Base-by-base conservation (phyloP, 2,329 filamentous ascomycete genomes). In the Cytospora schulzeri region DNA sequence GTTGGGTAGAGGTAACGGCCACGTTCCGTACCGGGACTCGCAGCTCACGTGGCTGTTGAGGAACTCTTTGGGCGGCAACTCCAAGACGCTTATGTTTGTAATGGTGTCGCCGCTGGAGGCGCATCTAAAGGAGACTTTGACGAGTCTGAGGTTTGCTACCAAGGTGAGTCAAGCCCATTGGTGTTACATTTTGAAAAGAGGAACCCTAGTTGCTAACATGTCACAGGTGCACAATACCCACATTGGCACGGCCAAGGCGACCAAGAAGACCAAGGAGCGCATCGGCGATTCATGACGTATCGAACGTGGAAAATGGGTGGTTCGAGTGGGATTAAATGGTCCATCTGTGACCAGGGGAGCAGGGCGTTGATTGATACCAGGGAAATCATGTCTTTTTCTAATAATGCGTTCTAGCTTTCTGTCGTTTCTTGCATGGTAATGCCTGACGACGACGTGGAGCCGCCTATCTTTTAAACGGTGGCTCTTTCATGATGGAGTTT, bases 51-150 rank as follows among this genome's bases (percentile, higher is more conserved):
- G 97, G 73, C 84, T 99, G 55, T 84, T 99, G 45, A 92, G 98
- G 85, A 96, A 95, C 74, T 97, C 92, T 3, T 82, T 99, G 9
- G 94, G 95, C 4, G 95, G 95, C 19, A 97, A 97, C 76, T 95
- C 91, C 70, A 96, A 97, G 79, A 99, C 95, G 0, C 88, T 99
- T 71, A 99, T 99, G 95, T 97, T 99, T 76, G 92, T 98, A 75
- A 98, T 98, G 93, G 91, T 97, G 63, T 95, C 91, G 70, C 95
- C 95, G 38, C 81, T 98, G 65, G 91, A 96, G 79, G 91, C 88
- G 7, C 95, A 98, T 79, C 81, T 97, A 69, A 91, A 90, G 72
- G 95, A 99, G 82, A 97, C 93, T 3, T 81, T 97, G 74, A 97
- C 93, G 53, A 97, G 93, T 82, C 82, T 99, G 76, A 90, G 95